A percentile compares a stretch with the other conserved stretches of the same genome.
phyloP scores from a whole-genome alignment of 1,284 basidiomycete species.

The Anthracocystis panici-leucophaei region DNA sequence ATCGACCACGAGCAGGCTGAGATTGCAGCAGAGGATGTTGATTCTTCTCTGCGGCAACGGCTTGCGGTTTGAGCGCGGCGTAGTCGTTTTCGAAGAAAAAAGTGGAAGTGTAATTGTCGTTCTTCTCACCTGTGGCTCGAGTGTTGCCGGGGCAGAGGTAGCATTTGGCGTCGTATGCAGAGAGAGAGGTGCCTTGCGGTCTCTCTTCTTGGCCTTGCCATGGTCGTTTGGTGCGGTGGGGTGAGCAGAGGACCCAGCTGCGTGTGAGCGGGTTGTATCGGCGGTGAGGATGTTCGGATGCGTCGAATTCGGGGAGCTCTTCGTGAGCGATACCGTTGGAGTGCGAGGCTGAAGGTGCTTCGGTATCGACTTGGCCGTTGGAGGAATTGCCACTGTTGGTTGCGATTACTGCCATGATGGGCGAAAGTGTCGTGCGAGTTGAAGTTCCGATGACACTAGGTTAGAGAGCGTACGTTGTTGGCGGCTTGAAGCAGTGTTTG shows the following conservation, averaged over 20 bases:
- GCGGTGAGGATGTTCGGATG: slow-evolving; percentile 65
- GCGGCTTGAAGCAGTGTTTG: background rate
- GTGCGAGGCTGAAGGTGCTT: too few species aligned
- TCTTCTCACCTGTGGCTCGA: slow-evolving; percentile 80
- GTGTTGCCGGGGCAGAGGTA: slow-evolving; percentile 91
- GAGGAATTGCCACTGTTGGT: slow-evolving; percentile 7
- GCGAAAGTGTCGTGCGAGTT: slow-evolving; percentile 15
- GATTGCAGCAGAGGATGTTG: slow-evolving; percentile 74
- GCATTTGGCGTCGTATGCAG: slow-evolving; percentile 81
- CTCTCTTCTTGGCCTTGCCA: slow-evolving; percentile 68
- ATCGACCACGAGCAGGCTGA: slow-evolving; percentile 82
- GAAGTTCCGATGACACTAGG: background rate
- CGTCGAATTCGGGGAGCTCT: slow-evolving; percentile 51
- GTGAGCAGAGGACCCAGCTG: slow-evolving; percentile 67
- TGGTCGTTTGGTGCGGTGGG: slow-evolving; percentile 67
- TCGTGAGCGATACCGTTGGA: slow-evolving; percentile 12
- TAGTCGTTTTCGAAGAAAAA: slow-evolving; percentile 86
- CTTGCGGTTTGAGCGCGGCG: slow-evolving; percentile 79
- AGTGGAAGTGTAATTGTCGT: slow-evolving; percentile 79
- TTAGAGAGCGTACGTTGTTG: background rate
- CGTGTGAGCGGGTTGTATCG: slow-evolving; percentile 65
- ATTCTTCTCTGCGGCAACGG: slow-evolving; percentile 46
- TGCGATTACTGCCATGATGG: slow-evolving; percentile 16
- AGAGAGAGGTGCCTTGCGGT: slow-evolving; percentile 65
- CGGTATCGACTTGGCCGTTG: background rate